Percentiles rank a stretch among this genome's conserved stretches.
phyloP scores from a whole-genome alignment of 257 asterid species.

The Fraxinus quadrangulata region DNA sequence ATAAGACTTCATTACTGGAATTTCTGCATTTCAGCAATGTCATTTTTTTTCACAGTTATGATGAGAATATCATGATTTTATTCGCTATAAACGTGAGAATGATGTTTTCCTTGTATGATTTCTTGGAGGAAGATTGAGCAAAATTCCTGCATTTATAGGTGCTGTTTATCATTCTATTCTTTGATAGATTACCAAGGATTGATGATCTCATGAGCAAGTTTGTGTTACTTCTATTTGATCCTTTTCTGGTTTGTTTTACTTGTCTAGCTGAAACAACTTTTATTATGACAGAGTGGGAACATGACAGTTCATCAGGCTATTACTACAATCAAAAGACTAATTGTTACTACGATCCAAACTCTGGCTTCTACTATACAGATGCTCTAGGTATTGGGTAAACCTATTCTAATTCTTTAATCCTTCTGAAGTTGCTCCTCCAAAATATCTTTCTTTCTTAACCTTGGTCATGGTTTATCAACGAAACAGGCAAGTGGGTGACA shows the following conservation, averaged over 20 bases:
- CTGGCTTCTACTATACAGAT: constrained; percentile 92
- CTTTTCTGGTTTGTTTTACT: constrained; percentile 4
- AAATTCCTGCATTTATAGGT: background rate
- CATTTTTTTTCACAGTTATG: constrained; percentile 2
- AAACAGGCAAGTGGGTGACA: constrained; percentile 88
- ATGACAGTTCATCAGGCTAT: constrained; percentile 77
- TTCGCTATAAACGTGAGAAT: background rate
- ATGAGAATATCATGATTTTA: constrained; percentile 7
- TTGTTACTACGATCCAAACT: constrained; percentile 85
- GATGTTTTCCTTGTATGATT: background rate
- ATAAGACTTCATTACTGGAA: constrained; percentile 5
- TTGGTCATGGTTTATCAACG: constrained; percentile 15
- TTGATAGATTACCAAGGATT: background rate
- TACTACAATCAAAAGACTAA: constrained; percentile 60
- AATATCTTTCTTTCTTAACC: constrained; percentile 11
- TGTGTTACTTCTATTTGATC: background rate
- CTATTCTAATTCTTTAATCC: constrained; percentile 6
- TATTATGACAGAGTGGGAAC: constrained; percentile 74
- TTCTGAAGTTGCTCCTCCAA: background rate
- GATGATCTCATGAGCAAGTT: background rate
- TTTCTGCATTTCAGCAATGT: constrained; percentile 3
- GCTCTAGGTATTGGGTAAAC: constrained; percentile 58
- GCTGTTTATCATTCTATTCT: background rate
- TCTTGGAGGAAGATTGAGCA: background rate
- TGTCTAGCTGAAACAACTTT: constrained; percentile 9